phyloP scores from a whole-genome alignment of 768 basidiomycete genomes.

The Candolleomyces aberdarensis region DNA sequence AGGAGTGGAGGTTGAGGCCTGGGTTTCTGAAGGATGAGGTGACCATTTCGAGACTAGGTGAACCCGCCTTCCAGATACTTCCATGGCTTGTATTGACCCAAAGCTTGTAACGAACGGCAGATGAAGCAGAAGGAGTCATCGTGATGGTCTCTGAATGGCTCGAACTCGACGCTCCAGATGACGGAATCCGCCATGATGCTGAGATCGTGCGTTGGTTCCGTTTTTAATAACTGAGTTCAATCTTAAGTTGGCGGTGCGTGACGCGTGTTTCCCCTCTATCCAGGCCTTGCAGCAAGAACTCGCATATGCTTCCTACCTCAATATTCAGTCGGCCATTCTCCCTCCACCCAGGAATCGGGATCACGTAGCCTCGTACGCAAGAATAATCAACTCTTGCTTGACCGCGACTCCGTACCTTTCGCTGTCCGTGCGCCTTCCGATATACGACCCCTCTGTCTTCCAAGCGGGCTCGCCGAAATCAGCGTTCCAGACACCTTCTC shows the following conservation, averaged over 20 bases:
- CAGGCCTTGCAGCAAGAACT: slow-evolving; percentile 94
- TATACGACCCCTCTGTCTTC: slow-evolving; percentile 71
- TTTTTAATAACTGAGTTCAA: neutral
- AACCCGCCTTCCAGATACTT: slow-evolving; percentile 24
- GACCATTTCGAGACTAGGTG: slow-evolving; percentile 85
- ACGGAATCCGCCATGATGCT: slow-evolving; percentile 93
- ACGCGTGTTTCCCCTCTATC: neutral
- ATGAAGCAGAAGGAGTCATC: slow-evolving; percentile 71
- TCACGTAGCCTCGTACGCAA: slow-evolving; percentile 89
- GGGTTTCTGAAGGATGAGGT: slow-evolving; percentile 82
- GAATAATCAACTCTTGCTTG: slow-evolving; percentile 80
- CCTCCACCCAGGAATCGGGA: slow-evolving; percentile 84
- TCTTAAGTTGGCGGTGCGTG: neutral
- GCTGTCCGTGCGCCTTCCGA: slow-evolving; percentile 79
- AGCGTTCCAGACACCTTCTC: slow-evolving; percentile 1
- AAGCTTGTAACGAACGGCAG: slow-evolving; percentile 30
- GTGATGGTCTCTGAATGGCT: slow-evolving; percentile 92
- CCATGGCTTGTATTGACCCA: neutral
- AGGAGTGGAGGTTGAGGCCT: slow-evolving; percentile 84
- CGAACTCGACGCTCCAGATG: slow-evolving; percentile 88
- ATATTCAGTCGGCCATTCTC: slow-evolving; percentile 79
- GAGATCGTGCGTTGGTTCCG: slow-evolving; percentile 69
- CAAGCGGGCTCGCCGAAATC: slow-evolving; percentile 30
- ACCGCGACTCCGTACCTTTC: slow-evolving; percentile 67
- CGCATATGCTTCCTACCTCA: slow-evolving; percentile 89